A percentile compares a stretch with the other conserved stretches of the same genome.
Evolutionary conservation across 768 basidiomycete species (phyloP).

Genomic region (Collybia sordida): DNA sequence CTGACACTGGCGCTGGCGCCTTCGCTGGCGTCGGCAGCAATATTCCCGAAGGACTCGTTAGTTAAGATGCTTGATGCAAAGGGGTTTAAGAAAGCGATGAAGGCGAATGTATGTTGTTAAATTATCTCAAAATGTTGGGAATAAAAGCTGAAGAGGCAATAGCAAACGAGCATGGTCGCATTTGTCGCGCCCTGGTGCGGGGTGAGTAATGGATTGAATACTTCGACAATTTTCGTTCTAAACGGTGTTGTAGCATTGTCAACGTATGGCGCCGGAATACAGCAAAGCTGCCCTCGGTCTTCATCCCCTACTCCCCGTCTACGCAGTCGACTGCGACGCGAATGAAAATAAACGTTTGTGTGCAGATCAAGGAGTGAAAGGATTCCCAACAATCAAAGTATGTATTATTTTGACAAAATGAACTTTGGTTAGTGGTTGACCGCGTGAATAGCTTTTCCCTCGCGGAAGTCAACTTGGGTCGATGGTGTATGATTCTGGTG

Average conservation of each 20-base stretch:
- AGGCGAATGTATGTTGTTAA: constrained; percentile 59
- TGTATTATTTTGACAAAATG: neutral
- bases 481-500: constrained; percentile 62
- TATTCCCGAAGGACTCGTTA: constrained; percentile 46
- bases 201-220: constrained; percentile 39
- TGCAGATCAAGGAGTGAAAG: constrained; percentile 80
- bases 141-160: neutral
- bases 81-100: constrained; percentile 71
- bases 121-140: neutral
- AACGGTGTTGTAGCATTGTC: constrained; percentile 64
- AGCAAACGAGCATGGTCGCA: constrained; percentile 80
- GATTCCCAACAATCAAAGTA: constrained; percentile 93
- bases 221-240: neutral
- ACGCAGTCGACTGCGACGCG: constrained; percentile 92
- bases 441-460: constrained; percentile 61
- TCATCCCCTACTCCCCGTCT: constrained; percentile 80
- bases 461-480: constrained; percentile 64
- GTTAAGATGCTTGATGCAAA: constrained; percentile 78
- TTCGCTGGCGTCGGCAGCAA: constrained; percentile 50
- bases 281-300: constrained; percentile 78
- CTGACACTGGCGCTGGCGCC: constrained; percentile 37
- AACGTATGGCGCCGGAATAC: constrained; percentile 82
- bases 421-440: constrained; percentile 2
- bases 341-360: constrained; percentile 81
- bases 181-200: constrained; percentile 97